Conservation (phyloP, 2,329 filamentous ascomycete species). For the Colletotrichum coccodes region DNA sequence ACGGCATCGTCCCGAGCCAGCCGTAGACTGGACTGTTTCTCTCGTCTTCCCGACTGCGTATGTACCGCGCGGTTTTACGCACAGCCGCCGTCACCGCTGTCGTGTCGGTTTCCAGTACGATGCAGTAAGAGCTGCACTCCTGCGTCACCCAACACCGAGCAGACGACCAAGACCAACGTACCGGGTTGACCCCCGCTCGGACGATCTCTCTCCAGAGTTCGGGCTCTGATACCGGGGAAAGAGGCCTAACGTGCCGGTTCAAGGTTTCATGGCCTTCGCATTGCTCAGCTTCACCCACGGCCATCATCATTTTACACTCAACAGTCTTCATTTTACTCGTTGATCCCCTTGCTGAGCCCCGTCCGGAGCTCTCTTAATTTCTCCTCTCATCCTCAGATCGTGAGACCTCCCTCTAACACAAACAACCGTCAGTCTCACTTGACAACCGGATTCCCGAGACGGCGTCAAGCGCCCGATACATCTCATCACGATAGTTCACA, state of each 20-base stretch:
- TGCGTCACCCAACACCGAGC: not conserved
- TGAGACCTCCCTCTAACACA: not conserved
- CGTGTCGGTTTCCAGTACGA: no score
- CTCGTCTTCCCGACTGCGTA: not conserved
- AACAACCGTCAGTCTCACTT: not conserved
- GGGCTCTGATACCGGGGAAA: constrained; percentile 28
- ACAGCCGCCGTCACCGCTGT: not conserved
- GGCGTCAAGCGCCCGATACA: not conserved
- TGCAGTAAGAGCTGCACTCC: not conserved
- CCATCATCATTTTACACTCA: not conserved
- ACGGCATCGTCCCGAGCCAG: not conserved
- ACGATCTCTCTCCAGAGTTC: constrained; percentile 9
- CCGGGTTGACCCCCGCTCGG: constrained; percentile 29
- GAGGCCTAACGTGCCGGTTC: constrained; percentile 2
- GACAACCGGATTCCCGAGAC: not conserved
- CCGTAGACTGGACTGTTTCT: not conserved
- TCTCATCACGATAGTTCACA: not conserved
- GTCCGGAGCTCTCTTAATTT: no score
- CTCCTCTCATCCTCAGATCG: not conserved
- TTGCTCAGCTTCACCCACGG: not conserved
- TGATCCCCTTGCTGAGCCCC: not conserved
- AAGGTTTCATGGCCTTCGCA: constrained; percentile 7
- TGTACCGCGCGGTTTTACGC: not conserved
- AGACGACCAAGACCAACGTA: not conserved
- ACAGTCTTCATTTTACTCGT: not conserved